These are phyloP conservation scores for Pseudonitzschia delicatissima DNA, from an alignment of 108 stramenopile species.

Conservation along the genomic window DNA sequence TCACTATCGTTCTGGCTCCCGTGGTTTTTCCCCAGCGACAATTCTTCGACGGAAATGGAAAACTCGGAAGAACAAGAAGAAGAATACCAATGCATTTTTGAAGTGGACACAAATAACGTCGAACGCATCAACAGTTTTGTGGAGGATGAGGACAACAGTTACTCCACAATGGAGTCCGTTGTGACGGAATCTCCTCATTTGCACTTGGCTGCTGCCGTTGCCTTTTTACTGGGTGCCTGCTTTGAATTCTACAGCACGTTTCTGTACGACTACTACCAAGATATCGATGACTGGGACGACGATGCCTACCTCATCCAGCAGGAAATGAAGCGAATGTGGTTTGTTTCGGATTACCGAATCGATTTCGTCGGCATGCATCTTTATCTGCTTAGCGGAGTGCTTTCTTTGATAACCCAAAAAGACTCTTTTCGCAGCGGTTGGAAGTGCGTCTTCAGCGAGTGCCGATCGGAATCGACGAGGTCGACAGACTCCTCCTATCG, in stretches of 20 bases:
- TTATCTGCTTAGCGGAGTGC: slow-evolving; percentile 6
- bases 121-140: no score
- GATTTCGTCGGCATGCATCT: slow-evolving; percentile 7
- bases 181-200: background rate
- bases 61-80: background rate
- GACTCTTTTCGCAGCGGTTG: slow-evolving; percentile 7
- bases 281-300: slow-evolving; percentile 1
- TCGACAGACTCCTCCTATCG: background rate
- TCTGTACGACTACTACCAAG: slow-evolving; percentile 1
- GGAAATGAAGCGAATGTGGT: slow-evolving; percentile 7
- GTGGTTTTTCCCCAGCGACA: no score
- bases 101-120: background rate
- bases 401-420: background rate
- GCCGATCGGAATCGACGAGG: background rate
- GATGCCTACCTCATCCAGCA: background rate
- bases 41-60: no score
- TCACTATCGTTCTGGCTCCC: background rate
- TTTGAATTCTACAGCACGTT: slow-evolving; percentile 14
- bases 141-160: background rate
- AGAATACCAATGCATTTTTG: background rate
- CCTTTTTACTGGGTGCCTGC: background rate
- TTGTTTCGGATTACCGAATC: slow-evolving; percentile 4
- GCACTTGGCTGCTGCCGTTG: background rate
- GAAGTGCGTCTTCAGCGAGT: background rate
- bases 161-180: background rate